These are phyloP conservation scores for Chrysophaeum taylorii DNA, from an alignment of 352 stramenopile species.

Conservation along the genomic window DNA sequence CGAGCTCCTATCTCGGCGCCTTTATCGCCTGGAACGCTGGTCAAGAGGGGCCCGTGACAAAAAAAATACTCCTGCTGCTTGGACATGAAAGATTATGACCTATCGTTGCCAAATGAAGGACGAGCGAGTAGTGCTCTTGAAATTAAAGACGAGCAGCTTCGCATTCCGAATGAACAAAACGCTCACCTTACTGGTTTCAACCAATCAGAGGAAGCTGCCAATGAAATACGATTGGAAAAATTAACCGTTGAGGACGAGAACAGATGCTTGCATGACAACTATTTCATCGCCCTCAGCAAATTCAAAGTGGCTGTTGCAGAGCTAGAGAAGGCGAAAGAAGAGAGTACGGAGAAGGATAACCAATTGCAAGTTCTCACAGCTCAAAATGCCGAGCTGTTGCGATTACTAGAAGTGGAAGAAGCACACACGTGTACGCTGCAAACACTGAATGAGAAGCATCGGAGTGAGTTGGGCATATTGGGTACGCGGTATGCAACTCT, in stretches of 20 bases:
- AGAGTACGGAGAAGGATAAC: constrained; percentile 73
- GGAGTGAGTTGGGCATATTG: constrained; percentile 64
- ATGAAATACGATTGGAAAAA: constrained; percentile 44
- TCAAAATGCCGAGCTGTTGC: constrained; percentile 83
- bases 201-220: constrained; percentile 45
- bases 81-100: no score
- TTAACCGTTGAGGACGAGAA: constrained; percentile 70
- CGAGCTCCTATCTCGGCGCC: no score
- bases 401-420: constrained; percentile 86
- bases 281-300: constrained; percentile 81
- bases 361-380: constrained; percentile 82
- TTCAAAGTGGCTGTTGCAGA: constrained; percentile 68
- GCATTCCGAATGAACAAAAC: constrained; percentile 73
- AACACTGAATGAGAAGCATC: constrained; percentile 43
- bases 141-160: constrained; percentile 90
- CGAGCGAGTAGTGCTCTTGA: no score
- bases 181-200: constrained; percentile 36
- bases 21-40: no score
- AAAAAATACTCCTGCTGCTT: no score
- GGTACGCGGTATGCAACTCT: constrained; percentile 71
- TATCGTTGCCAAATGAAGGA: no score
- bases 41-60: no score
- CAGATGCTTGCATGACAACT: constrained; percentile 66
- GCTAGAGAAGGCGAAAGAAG: constrained; percentile 58
- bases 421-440: constrained; percentile 57